Conservation (phyloP, 768 basidiomycete species). For the Termitomyces sp. region DNA sequence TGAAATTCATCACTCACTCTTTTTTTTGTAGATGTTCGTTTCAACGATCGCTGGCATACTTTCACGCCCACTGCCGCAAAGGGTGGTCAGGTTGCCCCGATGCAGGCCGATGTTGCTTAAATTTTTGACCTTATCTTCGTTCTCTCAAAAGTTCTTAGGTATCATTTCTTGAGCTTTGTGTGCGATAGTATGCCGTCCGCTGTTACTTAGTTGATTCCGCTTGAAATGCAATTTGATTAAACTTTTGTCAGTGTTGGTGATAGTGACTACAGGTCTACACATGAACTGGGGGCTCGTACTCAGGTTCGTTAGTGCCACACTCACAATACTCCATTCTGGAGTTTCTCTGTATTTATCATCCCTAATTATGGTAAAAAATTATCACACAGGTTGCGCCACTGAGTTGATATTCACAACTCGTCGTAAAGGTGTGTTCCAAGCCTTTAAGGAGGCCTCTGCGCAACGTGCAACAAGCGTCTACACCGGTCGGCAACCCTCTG, state of each 20-base stretch:
- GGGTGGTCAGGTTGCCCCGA: conserved; percentile 70
- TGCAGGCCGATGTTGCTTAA: conserved; percentile 49
- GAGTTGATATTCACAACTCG: too few species aligned
- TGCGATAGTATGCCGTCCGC: background rate
- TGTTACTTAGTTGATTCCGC: background rate
- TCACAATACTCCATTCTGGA: too few species aligned
- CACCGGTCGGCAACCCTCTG: too few species aligned
- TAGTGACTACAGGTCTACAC: too few species aligned
- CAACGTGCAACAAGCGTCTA: too few species aligned
- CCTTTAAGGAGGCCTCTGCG: too few species aligned
- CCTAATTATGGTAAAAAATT: too few species aligned
- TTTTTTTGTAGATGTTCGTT: conserved; percentile 67
- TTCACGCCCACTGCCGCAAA: conserved; percentile 88
- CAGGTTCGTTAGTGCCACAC: too few species aligned
- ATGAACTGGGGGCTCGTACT: too few species aligned
- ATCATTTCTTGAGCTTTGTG: background rate
- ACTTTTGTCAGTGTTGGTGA: background rate
- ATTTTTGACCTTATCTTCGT: background rate
- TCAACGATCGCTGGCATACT: conserved; percentile 95
- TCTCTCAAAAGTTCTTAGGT: background rate
- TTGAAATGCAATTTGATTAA: background rate
- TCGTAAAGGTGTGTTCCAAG: too few species aligned
- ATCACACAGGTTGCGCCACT: too few species aligned
- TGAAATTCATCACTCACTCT: conserved; percentile 1
- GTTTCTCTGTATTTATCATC: too few species aligned